These are phyloP conservation scores for Harringtonia aguacate DNA, from an alignment of 2,329 filamentous ascomycete species.

Conservation along the genomic window DNA sequence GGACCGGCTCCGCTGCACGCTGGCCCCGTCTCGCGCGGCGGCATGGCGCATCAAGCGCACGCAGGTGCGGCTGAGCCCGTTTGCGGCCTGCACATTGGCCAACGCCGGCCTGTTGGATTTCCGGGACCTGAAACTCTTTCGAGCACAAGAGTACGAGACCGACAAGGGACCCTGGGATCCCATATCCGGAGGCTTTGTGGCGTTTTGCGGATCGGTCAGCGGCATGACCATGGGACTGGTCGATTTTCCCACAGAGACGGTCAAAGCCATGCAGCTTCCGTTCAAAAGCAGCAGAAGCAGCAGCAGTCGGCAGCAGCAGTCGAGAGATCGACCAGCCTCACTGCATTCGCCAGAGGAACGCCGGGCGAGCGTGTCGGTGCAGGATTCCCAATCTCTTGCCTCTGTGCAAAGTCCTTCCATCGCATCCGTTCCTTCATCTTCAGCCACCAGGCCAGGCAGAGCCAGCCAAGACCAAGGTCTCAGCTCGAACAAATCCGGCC, in stretches of 20 bases:
- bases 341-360: too few relatives aligned
- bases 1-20: conserved; percentile 55
- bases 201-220: conserved; percentile 66
- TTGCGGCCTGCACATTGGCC: conserved; percentile 62
- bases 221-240: conserved; percentile 69
- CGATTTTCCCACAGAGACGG: too few relatives aligned
- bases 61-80: conserved; percentile 55
- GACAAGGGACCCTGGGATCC: conserved; percentile 72
- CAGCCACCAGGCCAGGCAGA: too few relatives aligned
- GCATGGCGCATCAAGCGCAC: conserved; percentile 66
- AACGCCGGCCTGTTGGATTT: conserved; percentile 51
- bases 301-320: too few relatives aligned
- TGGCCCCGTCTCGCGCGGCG: conserved; percentile 58
- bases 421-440: too few relatives aligned
- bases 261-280: too few relatives aligned
- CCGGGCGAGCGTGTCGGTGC: too few relatives aligned
- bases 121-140: conserved; percentile 61
- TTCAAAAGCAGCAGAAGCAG: too few relatives aligned
- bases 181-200: conserved; percentile 66
- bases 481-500: conserved; percentile 17
- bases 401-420: too few relatives aligned
- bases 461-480: too few relatives aligned
- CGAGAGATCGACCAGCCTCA: too few relatives aligned
- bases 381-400: too few relatives aligned
- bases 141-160: conserved; percentile 57